phyloP scores from a whole-genome alignment of 2,329 filamentous ascomycete genomes.

The Clonostachys rhizophaga region DNA sequence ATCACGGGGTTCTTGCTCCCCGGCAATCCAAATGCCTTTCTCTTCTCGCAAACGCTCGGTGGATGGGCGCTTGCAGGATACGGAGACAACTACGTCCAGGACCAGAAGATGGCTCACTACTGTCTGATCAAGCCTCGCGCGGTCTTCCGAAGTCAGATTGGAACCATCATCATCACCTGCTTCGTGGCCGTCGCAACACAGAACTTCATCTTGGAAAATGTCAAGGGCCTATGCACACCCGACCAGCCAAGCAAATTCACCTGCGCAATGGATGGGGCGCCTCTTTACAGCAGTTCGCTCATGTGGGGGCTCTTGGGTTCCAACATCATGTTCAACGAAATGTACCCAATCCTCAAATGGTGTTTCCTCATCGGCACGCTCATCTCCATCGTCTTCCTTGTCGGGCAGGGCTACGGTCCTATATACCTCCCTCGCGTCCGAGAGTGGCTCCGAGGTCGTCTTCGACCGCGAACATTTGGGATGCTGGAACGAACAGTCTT shows the following conservation, averaged over 20 bases:
- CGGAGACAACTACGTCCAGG: too few relatives aligned
- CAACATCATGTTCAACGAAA: conserved; percentile 25
- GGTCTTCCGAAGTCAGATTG: conserved; percentile 26
- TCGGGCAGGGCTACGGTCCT: conserved; percentile 23
- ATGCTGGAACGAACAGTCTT: background rate
- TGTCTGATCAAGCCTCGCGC: conserved; percentile 35
- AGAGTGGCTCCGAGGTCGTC: conserved; percentile 33
- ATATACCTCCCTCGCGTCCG: conserved; percentile 21
- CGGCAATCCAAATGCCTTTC: conserved; percentile 38
- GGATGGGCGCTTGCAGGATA: too few relatives aligned
- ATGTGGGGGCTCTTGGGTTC: conserved; percentile 35
- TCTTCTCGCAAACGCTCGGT: conserved; percentile 38
- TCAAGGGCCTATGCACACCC: conserved; percentile 15
- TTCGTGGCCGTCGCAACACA: conserved; percentile 25
- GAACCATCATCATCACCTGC: conserved; percentile 24
- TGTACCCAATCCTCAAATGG: conserved; percentile 24
- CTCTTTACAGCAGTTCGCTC: conserved; percentile 28
- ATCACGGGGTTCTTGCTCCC: conserved; percentile 35
- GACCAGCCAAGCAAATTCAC: conserved; percentile 15
- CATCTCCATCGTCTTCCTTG: conserved; percentile 23
- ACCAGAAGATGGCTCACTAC: conserved; percentile 30
- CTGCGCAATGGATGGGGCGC: conserved; percentile 19
- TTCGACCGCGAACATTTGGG: conserved; percentile 30
- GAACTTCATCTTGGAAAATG: conserved; percentile 25
- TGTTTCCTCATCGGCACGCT: conserved; percentile 27